Conservation (phyloP, 140 eudicot genomes). For the Senecio squalidus region DNA sequence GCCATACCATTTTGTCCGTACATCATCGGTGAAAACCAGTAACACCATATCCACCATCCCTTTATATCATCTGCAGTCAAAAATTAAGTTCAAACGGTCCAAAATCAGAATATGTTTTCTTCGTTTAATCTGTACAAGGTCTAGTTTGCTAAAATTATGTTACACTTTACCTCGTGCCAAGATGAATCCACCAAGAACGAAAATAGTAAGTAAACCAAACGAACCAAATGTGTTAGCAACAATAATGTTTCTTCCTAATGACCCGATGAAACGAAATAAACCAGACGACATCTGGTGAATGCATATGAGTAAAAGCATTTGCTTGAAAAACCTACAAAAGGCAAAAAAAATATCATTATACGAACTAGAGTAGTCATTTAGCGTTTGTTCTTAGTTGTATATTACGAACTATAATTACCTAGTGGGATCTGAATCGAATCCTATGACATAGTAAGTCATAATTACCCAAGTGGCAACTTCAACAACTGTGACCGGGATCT, state of each 20-base stretch:
- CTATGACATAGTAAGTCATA: conserved; percentile 73
- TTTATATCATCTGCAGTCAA: conserved; percentile 47
- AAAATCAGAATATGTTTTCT: too few species aligned
- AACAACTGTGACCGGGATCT: conserved; percentile 63
- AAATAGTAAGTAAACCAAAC: conserved; percentile 56
- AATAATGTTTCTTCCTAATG: conserved; percentile 70
- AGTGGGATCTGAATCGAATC: conserved; percentile 64
- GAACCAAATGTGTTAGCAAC: conserved; percentile 84
- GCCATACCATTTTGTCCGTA: conserved; percentile 72
- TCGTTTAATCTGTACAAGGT: too few species aligned
- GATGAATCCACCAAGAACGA: conserved; percentile 82
- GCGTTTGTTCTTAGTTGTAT: background rate
- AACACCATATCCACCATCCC: conserved; percentile 84
- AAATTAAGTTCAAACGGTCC: background rate
- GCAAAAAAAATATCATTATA: conserved; percentile 1
- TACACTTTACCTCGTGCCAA: conserved; percentile 62
- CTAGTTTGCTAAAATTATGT: background rate
- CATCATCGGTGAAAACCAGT: conserved; percentile 80
- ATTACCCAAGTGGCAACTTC: conserved; percentile 67
- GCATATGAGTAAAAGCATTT: conserved; percentile 51
- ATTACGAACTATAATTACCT: conserved; percentile 43
- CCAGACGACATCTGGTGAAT: conserved; percentile 77
- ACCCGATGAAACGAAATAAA: conserved; percentile 66
- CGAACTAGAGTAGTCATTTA: conserved; percentile 1
- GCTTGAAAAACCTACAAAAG: conserved; percentile 60